A percentile compares a stretch with the other conserved stretches of the same genome.
Evolutionary conservation across 441 rosid species (phyloP).

Genomic region (Pelargonium fulgidum): DNA sequence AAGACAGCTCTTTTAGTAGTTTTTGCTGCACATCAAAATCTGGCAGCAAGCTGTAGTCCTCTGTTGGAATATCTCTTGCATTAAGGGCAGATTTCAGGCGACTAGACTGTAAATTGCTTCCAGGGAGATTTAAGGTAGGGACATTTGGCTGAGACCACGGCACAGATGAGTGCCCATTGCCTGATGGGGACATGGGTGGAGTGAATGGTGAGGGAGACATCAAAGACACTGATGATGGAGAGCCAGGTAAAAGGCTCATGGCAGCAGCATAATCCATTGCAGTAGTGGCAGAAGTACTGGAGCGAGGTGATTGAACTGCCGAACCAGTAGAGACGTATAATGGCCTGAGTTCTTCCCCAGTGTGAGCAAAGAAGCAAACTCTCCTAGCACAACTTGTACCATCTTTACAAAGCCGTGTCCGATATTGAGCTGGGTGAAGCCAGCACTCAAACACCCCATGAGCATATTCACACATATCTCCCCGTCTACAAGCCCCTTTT

Average conservation of each 20-base stretch:
- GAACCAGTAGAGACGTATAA: conserved; percentile 63
- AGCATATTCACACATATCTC: conserved; percentile 75
- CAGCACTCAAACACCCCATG: conserved; percentile 80
- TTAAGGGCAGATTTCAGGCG: conserved; percentile 56
- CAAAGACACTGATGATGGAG: conserved; percentile 46
- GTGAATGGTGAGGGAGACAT: conserved; percentile 67
- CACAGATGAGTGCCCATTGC: conserved; percentile 49
- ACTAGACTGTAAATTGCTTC: conserved; percentile 57
- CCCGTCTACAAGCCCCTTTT: conserved; percentile 67
- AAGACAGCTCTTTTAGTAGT: conserved; percentile 38
- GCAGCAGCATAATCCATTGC: conserved; percentile 64
- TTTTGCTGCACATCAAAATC: conserved; percentile 63
- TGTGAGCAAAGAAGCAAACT: conserved; percentile 73
- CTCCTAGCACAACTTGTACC: conserved; percentile 63
- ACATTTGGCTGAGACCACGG: conserved; percentile 72
- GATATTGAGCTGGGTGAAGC: conserved; percentile 75
- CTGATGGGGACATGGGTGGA: conserved; percentile 64
- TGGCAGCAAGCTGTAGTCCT: conserved; percentile 45
- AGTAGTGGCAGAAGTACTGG: conserved; percentile 39
- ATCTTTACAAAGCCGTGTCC: conserved; percentile 66
- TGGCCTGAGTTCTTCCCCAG: conserved; percentile 62
- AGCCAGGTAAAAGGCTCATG: conserved; percentile 53
- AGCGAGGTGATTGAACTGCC: conserved; percentile 64
- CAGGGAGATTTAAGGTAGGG: conserved; percentile 57
- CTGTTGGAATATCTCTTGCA: conserved; percentile 52